Evolutionary conservation across 2,329 filamentous ascomycete genomes (phyloP).

Genomic region (Talaromyces sp.): DNA sequence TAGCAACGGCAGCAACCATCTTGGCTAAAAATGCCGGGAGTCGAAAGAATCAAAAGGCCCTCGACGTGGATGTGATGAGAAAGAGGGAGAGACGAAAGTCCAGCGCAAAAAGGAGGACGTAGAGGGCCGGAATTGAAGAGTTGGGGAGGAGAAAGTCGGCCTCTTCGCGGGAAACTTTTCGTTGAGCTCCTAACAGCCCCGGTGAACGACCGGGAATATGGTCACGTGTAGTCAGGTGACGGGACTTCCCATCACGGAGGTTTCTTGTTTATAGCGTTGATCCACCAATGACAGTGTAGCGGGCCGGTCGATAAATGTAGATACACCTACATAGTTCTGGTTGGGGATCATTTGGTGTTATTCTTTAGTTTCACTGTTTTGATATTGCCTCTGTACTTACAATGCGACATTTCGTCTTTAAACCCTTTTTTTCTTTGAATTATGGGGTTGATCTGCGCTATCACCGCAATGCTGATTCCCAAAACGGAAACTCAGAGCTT

Average conservation of each 20-base stretch:
- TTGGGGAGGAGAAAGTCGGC: conserved; percentile 33
- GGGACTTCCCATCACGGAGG: background rate
- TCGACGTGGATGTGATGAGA: conserved; percentile 22
- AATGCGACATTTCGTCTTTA: too few species aligned
- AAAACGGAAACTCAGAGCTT: background rate
- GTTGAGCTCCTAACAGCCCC: conserved; percentile 40
- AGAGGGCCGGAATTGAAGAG: conserved; percentile 29
- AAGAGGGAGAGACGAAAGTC: conserved; percentile 8
- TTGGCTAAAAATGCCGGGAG: conserved; percentile 39
- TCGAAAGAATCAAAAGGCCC: conserved; percentile 25
- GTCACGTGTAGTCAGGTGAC: conserved; percentile 5
- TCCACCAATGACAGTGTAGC: too few species aligned
- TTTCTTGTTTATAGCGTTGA: background rate
- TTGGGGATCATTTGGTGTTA: too few species aligned
- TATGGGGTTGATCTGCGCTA: too few species aligned
- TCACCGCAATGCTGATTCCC: background rate
- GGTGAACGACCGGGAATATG: conserved; percentile 32
- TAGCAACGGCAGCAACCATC: conserved; percentile 58
- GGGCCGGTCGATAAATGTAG: too few species aligned
- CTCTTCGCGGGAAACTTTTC: conserved; percentile 42
- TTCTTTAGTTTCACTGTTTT: too few species aligned
- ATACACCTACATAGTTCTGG: too few species aligned
- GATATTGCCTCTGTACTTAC: background rate
- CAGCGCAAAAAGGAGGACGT: conserved; percentile 22
- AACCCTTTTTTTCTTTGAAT: too few species aligned